Percentiles rank a stretch among this genome's conserved stretches.
These are phyloP conservation scores for Wallacemonas sp. DNA, from an alignment of 208 protist species.

Conservation along the genomic window DNA sequence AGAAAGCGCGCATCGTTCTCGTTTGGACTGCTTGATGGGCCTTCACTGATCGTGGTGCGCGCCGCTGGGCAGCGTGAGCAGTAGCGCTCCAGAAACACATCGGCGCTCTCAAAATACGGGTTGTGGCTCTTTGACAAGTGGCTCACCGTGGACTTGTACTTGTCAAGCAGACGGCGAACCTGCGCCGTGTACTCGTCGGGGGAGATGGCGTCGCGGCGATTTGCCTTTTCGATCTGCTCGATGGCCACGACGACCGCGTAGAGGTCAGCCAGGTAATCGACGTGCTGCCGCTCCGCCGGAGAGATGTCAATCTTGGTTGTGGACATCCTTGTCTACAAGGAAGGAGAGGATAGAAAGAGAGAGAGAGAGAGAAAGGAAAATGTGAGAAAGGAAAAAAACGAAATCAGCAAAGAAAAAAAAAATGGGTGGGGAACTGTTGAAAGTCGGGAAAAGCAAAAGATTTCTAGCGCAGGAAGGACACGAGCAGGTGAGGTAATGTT, in stretches of 20 bases:
- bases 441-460: not conserved
- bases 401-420: slow-evolving; percentile 6
- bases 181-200: slow-evolving; percentile 83
- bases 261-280: slow-evolving; percentile 94
- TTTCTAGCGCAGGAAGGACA: too few species aligned
- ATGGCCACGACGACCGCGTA: slow-evolving; percentile 94
- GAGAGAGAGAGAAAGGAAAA: not conserved
- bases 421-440: not conserved
- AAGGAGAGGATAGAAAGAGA: slow-evolving; percentile 4
- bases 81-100: slow-evolving; percentile 93
- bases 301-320: slow-evolving; percentile 48
- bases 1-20: slow-evolving; percentile 54
- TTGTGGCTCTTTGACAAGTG: slow-evolving; percentile 62
- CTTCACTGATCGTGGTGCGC: slow-evolving; percentile 58
- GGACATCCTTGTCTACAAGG: not conserved
- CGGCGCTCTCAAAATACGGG: slow-evolving; percentile 82
- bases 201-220: slow-evolving; percentile 89
- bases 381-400: slow-evolving; percentile 8
- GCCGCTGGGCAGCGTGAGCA: slow-evolving; percentile 69
- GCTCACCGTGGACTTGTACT: slow-evolving; percentile 93
- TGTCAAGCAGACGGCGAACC: slow-evolving; percentile 92
- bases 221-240: slow-evolving; percentile 95
- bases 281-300: slow-evolving; percentile 77
- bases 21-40: slow-evolving; percentile 38
- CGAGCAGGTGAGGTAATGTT: too few species aligned